Evolutionary conservation across 495 filamentous ascomycete genomes (phyloP).

Genomic region (Xylaria venustula): DNA sequence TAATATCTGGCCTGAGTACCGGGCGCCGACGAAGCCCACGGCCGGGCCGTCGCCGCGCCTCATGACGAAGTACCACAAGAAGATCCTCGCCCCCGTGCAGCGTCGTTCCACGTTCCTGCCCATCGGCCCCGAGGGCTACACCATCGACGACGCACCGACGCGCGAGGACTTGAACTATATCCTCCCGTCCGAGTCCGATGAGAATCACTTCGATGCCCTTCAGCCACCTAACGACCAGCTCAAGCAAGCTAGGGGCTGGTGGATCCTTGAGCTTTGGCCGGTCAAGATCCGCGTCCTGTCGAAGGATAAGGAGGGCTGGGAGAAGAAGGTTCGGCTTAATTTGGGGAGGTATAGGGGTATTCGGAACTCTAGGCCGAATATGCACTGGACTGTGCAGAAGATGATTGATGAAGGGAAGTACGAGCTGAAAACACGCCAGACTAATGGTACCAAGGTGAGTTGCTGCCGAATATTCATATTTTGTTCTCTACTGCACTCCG

Average conservation of each 20-base stretch:
- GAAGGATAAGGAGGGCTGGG: conserved; percentile 23
- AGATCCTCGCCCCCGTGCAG: background rate
- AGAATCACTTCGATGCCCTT: conserved; percentile 38
- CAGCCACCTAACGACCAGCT: conserved; percentile 32
- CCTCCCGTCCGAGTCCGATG: conserved; percentile 32
- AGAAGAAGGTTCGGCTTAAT: conserved; percentile 32
- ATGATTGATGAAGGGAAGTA: conserved; percentile 24
- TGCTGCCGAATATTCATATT: background rate
- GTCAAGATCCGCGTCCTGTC: conserved; percentile 29
- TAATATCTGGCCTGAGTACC: conserved; percentile 31
- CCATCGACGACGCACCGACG: conserved; percentile 3
- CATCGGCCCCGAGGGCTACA: background rate
- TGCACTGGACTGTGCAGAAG: conserved; percentile 39
- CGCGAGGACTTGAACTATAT: conserved; percentile 7
- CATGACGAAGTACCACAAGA: background rate
- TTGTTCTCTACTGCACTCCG: background rate
- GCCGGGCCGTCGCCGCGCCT: conserved; percentile 25
- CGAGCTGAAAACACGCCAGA: conserved; percentile 10
- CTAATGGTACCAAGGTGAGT: conserved; percentile 10
- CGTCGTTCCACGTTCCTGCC: conserved; percentile 1
- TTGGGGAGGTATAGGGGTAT: conserved; percentile 30
- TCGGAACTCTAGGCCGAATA: conserved; percentile 27
- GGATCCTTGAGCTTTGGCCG: conserved; percentile 41
- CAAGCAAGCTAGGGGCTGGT: conserved; percentile 29
- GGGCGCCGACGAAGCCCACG: conserved; percentile 13